A percentile compares a stretch with the other conserved stretches of the same genome.
phyloP scores from a whole-genome alignment of 2,329 filamentous ascomycete species.

The Colletotrichum plurivorum region DNA sequence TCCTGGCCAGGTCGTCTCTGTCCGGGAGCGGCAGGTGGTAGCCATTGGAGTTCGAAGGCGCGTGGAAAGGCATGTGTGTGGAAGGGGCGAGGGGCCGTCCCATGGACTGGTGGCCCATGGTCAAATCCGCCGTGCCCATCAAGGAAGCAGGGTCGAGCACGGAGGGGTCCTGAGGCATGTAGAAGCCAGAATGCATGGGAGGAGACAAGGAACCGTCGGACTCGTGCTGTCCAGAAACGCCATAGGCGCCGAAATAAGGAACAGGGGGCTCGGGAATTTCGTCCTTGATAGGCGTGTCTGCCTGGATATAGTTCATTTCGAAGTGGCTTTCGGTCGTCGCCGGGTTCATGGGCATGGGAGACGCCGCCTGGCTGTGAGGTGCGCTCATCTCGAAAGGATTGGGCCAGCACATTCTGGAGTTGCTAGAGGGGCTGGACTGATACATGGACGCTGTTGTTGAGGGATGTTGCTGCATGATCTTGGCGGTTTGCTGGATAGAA shows the following conservation, averaged over 20 bases:
- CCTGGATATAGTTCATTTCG: conserved; percentile 54
- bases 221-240: conserved; percentile 47
- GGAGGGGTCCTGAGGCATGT: not conserved
- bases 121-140: conserved; percentile 21
- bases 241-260: conserved; percentile 54
- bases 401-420: conserved; percentile 62
- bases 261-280: conserved; percentile 54
- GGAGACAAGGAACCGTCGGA: conserved; percentile 33
- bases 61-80: conserved; percentile 14
- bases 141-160: not conserved
- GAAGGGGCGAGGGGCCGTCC: conserved; percentile 9
- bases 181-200: conserved; percentile 9
- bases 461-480: conserved; percentile 57
- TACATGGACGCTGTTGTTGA: conserved; percentile 52
- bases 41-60: not conserved
- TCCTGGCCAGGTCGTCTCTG: conserved; percentile 4
- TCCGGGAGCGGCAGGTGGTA: conserved; percentile 8
- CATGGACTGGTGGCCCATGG: conserved; percentile 19
- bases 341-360: conserved; percentile 53
- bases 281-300: conserved; percentile 49
- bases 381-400: conserved; percentile 58
- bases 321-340: conserved; percentile 54
- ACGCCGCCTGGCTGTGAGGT: conserved; percentile 58
- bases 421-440: conserved; percentile 63
- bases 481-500: conserved; percentile 59